Percentiles rank a stretch among this genome's conserved stretches.
phyloP scores from a whole-genome alignment of 2,329 filamentous ascomycete genomes.

The Cordyceps sp. region DNA sequence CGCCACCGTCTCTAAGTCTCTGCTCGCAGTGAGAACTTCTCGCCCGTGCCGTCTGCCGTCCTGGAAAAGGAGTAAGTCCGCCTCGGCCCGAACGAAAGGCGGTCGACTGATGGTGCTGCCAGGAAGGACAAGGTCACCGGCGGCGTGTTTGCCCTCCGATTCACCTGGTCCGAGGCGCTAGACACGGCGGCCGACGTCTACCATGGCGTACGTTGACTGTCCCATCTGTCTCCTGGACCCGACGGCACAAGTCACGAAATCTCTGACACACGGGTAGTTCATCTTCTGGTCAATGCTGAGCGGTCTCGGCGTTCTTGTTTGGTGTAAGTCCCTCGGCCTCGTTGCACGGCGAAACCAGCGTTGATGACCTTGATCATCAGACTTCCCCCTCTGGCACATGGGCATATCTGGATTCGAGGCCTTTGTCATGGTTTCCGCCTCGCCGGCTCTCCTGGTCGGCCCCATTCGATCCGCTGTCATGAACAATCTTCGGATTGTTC shows the following conservation, averaged over 20 bases:
- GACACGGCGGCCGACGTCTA: constrained; percentile 82
- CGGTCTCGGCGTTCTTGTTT: constrained; percentile 73
- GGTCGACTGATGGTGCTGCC: constrained; percentile 8
- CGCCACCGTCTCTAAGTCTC: constrained; percentile 25
- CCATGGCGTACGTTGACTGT: constrained; percentile 52
- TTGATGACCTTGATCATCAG: constrained; percentile 25
- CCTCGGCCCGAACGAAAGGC: not conserved
- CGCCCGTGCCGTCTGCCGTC: constrained; percentile 28
- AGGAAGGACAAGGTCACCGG: constrained; percentile 63
- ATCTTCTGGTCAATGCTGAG: constrained; percentile 94
- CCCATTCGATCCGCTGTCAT: constrained; percentile 51
- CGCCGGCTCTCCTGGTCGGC: constrained; percentile 63
- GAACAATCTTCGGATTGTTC: constrained; percentile 51
- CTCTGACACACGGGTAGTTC: constrained; percentile 37
- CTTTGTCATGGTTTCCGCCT: constrained; percentile 68
- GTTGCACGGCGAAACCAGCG: not conserved
- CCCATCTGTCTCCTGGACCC: too few species aligned
- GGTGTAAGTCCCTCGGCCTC: constrained; percentile 50
- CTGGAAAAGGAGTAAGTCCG: constrained; percentile 25
- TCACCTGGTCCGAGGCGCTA: constrained; percentile 57
- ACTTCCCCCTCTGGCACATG: constrained; percentile 98
- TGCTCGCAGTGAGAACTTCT: constrained; percentile 27
- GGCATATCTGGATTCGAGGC: constrained; percentile 93
- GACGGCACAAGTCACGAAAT: too few species aligned
- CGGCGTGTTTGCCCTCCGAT: constrained; percentile 52